These are phyloP conservation scores for Fusarium graminum DNA, from an alignment of 2,329 filamentous ascomycete species.

Conservation along the genomic window DNA sequence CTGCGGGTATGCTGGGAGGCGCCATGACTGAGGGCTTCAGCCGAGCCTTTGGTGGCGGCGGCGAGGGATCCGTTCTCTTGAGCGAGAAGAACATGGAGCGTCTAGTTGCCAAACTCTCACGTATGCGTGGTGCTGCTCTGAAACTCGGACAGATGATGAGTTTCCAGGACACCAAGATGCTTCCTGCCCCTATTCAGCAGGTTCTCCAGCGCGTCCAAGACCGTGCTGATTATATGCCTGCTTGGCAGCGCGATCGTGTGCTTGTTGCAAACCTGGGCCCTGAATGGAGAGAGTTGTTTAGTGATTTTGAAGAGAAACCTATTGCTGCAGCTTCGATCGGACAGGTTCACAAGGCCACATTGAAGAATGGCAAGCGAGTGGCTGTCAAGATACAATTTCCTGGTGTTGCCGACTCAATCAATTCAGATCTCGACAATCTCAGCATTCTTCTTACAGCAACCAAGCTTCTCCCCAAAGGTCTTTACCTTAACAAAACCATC, in stretches of 20 bases:
- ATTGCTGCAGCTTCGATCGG: conserved; percentile 97
- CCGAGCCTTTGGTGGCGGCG: conserved; percentile 77
- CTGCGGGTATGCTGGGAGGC: conserved; percentile 94
- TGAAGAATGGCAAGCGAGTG: conserved; percentile 81
- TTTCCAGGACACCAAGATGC: conserved; percentile 96
- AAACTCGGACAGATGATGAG: conserved; percentile 99
- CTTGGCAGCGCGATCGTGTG: conserved; percentile 90
- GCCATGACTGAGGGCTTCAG: conserved; percentile 88
- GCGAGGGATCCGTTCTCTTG: conserved; percentile 83
- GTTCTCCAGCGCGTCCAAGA: conserved; percentile 96
- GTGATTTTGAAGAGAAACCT: conserved; percentile 87
- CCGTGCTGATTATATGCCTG: conserved; percentile 97
- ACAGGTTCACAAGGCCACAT: conserved; percentile 88
- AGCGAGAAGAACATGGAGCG: conserved; percentile 93
- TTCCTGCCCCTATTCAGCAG: conserved; percentile 87
- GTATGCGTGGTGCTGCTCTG: conserved; percentile 96
- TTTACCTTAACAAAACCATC: conserved; percentile 97
- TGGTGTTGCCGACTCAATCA: conserved; percentile 94
- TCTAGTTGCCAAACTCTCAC: conserved; percentile 90
- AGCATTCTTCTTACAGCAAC: conserved; percentile 91
- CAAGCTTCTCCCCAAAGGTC: conserved; percentile 86
- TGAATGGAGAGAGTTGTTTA: conserved; percentile 87
- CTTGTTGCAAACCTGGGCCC: conserved; percentile 81
- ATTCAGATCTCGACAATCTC: conserved; percentile 95
- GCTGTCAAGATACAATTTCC: conserved; percentile 99